Base-by-base conservation (phyloP, 2,329 filamentous ascomycete genomes). In the Ascocoryne sarcoides region DNA sequence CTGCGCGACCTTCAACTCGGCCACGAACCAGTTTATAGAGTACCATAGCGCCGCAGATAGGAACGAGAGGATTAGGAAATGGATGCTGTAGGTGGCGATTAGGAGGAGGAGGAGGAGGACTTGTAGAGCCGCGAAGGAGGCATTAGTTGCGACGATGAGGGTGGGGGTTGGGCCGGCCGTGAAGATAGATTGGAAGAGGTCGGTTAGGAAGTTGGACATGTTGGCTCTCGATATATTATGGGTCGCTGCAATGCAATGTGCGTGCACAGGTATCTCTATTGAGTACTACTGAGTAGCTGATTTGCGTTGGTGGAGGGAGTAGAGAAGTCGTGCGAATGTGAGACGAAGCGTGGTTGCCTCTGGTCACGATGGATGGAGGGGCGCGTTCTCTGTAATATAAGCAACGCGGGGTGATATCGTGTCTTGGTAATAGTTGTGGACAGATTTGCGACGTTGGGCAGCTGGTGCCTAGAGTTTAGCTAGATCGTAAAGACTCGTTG, bases 11-110 rank as follows among this genome's bases (percentile, higher is more conserved):
- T 64, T 65, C 36, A 79, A 60, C 65, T 79, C 90, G 33, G 66
- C 66, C 40, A 86, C 88, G 59, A 98, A 96, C 92, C 92, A 98
- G 73, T 96, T 96, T 66, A 96, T 89, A 42, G 84, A 78, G 68
- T 76, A 88, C 92, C 92, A 98, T 26, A 96, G 71, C 4, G 84
- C 84, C 21, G 68, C 89, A 48, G 79, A 86, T 8, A 98, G 69
- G 43, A 80, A 56, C 10, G 86, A 94, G 4, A 98, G 75, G 43
- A 90, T 71, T 48, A 87, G 61, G 58, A 95, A 95, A 70, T 96
- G 92, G 49, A 94, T 74, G 66, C 84, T 94, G 64, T 83, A 79
- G 5, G 90, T 98, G 42, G 78, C 81, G 51, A 87, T 45, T 38
- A 96, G 75, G 47, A 98, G 82, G 39, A 66, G 62, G 49, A 86